phyloP scores from a whole-genome alignment of 176 grass and related monocot species.

The Oryza brachyantha region DNA sequence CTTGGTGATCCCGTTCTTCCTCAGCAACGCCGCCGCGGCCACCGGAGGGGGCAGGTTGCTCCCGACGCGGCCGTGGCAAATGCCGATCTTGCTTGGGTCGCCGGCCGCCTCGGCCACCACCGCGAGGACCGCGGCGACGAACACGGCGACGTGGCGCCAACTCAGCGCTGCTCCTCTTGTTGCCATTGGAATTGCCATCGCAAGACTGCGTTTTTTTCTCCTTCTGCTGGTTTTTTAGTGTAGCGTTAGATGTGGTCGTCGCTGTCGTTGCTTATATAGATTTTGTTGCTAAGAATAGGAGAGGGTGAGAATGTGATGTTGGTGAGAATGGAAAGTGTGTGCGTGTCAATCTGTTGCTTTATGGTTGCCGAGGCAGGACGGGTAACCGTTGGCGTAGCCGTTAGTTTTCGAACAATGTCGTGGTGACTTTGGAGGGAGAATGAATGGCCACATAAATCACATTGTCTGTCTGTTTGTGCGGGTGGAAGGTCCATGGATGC shows the following conservation, averaged over 20 bases:
- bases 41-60: constrained; percentile 43
- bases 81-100: constrained; percentile 40
- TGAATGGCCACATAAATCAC: no score
- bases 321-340: not conserved
- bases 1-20: constrained; percentile 45
- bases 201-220: not conserved
- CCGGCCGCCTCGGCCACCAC: not conserved
- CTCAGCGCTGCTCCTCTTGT: not conserved
- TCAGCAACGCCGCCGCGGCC: constrained; percentile 33
- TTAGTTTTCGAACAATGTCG: not conserved
- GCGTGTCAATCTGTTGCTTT: constrained; percentile 5
- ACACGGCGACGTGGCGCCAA: not conserved
- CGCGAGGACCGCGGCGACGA: not conserved
- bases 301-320: not conserved
- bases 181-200: constrained; percentile 4
- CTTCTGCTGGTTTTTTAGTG: not conserved
- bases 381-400: not conserved
- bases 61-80: constrained; percentile 63
- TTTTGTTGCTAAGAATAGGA: not conserved
- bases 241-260: not conserved
- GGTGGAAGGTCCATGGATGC: no score
- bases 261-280: not conserved
- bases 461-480: no score
- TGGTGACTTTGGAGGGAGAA: no score
- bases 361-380: not conserved